These are phyloP conservation scores for Pseudomassariella vexata DNA, from an alignment of 2,329 filamentous ascomycete species.

Conservation along the genomic window DNA sequence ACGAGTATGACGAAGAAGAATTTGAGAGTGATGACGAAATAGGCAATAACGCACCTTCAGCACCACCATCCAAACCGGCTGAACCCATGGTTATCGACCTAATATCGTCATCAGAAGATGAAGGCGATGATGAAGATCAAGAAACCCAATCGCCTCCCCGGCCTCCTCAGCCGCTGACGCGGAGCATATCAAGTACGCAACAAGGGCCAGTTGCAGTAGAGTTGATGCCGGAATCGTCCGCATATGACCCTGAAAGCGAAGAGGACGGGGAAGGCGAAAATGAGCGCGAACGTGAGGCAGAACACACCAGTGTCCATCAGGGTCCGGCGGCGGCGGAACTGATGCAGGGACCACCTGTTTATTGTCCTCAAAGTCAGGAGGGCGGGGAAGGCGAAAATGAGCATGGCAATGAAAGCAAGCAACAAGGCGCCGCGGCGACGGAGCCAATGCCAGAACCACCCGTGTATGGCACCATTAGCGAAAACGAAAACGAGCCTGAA, in stretches of 20 bases:
- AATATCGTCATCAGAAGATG: constrained; percentile 19
- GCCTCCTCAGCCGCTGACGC: not conserved
- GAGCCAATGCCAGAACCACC: no score
- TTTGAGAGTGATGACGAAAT: constrained; percentile 14
- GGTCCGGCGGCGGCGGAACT: not conserved
- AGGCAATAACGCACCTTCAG: constrained; percentile 5
- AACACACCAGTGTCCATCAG: not conserved
- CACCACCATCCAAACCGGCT: constrained; percentile 8
- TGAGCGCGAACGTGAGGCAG: constrained; percentile 3
- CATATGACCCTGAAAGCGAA: constrained; percentile 6
- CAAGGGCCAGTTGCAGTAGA: not conserved
- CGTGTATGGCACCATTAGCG: no score
- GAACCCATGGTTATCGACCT: constrained; percentile 18
- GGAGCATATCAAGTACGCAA: not conserved
- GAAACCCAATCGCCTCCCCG: constrained; percentile 3
- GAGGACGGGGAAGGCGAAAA: constrained; percentile 8
- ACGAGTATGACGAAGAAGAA: constrained; percentile 7
- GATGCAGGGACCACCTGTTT: constrained; percentile 1
- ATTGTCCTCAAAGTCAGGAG: constrained; percentile 6
- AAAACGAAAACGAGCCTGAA: no score
- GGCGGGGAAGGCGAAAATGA: constrained; percentile 9
- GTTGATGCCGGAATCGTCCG: not conserved
- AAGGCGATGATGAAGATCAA: constrained; percentile 12
- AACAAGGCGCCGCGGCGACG: constrained; percentile 5
- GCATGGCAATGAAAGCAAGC: constrained; percentile 9